Base-by-base conservation (phyloP, 768 basidiomycete species). In the Leucocoprinus leucothites region DNA sequence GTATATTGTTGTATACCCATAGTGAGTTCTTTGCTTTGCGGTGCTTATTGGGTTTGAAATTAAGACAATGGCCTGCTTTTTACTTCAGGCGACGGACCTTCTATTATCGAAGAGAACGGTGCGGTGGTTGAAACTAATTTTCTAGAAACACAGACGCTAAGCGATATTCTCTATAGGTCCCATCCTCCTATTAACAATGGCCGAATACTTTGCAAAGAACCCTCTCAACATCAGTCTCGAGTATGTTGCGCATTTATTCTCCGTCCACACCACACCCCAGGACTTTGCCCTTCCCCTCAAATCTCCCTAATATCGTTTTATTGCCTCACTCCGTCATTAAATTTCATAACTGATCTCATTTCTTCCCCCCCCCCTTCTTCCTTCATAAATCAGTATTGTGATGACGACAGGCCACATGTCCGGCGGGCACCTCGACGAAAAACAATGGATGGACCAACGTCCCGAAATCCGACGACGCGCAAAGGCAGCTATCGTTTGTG, bases 51-150 rank as follows among this genome's bases (percentile, higher is more conserved):
- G 14, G 18, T 11, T 24, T 34, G 11, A 26, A 28, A 13, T 13
- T 47, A 16, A 26, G 14, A 5, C 24, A 24, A 26, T 57, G 25
- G 26, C 40, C 6, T 22, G 26, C 35, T 14, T 24, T 44, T 18
- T 34, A 11, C 34, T 16, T 34, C 34, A 69, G 68, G 68, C 43
- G 68, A 69, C 26, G 68, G 68, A 19, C 68, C 68, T 3, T 64
- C 65, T 19, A 69, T 69, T 22, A 61, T 69, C 43, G 68, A 69
- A 55, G 68, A 69, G 36, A 69, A 69, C 48, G 68, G 67, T 67
- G 9, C 14, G 44, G 9, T n/a, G 9, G 14, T 18, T 34, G 19
- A 1, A 1, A 22, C 4, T n/a, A 5, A 40, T 24, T 2, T 28
- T 18, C 26, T 24, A 31, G 25, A 34, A 43, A 11, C 11, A 5